phyloP scores from a whole-genome alignment of 306 rosid species.

The Trifolium repens region DNA sequence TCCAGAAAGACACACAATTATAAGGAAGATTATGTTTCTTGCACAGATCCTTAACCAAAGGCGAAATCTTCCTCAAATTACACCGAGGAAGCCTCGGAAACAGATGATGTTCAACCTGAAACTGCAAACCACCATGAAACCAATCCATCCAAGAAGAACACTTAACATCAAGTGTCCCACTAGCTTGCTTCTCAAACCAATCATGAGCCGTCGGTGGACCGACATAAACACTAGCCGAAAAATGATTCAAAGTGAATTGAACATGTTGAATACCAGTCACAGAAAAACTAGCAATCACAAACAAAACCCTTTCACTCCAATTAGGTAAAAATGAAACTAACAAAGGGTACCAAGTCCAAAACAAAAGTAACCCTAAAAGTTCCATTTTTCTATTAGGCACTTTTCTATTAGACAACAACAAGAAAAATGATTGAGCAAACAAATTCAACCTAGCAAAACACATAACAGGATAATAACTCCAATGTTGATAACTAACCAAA shows the following conservation, averaged over 20 bases:
- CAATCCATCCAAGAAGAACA: slow-evolving; percentile 87
- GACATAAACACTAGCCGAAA: slow-evolving; percentile 64
- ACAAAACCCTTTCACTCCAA: slow-evolving; percentile 62
- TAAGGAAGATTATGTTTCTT: slow-evolving; percentile 71
- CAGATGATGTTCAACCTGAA: slow-evolving; percentile 83
- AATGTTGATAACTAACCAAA: slow-evolving; percentile 78
- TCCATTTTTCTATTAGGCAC: slow-evolving; percentile 53
- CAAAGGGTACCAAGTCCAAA: slow-evolving; percentile 79
- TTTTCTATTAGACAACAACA: slow-evolving; percentile 55
- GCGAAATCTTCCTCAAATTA: slow-evolving; percentile 61
- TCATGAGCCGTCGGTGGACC: slow-evolving; percentile 65
- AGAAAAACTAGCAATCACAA: slow-evolving; percentile 58
- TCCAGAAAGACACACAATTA: slow-evolving; percentile 61
- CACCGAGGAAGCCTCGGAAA: slow-evolving; percentile 63
- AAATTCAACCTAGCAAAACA: slow-evolving; percentile 69
- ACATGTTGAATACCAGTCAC: slow-evolving; percentile 75
- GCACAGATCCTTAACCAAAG: slow-evolving; percentile 69
- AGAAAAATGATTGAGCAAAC: slow-evolving; percentile 59
- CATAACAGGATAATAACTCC: slow-evolving; percentile 78
- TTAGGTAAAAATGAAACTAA: slow-evolving; percentile 65
- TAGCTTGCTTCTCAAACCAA: slow-evolving; percentile 74
- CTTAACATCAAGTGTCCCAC: slow-evolving; percentile 55
- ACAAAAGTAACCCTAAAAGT: slow-evolving; percentile 63
- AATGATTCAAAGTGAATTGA: slow-evolving; percentile 82
- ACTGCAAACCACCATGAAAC: slow-evolving; percentile 87